These are phyloP conservation scores for Hyphopichia pseudoburtonii DNA, from an alignment of 1,139 yeast species.

Conservation along the genomic window DNA sequence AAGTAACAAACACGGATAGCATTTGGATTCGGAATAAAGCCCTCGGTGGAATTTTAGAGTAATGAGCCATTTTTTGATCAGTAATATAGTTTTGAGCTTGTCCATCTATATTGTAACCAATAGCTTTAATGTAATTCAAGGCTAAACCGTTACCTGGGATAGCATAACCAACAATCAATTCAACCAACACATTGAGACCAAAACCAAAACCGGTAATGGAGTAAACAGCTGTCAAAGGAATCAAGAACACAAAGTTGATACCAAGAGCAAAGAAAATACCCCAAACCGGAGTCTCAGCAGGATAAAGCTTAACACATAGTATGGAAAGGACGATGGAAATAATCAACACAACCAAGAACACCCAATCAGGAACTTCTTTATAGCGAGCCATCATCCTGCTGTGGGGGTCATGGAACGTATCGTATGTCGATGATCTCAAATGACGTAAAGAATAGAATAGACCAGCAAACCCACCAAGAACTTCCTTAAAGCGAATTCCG, in stretches of 20 bases:
- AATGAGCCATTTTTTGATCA: conserved; percentile 57
- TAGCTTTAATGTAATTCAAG: conserved; percentile 53
- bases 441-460: conserved; percentile 17
- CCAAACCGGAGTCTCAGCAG: conserved; percentile 57
- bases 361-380: conserved; percentile 65
- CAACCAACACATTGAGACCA: conserved; percentile 57
- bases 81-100: conserved; percentile 54
- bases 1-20: conserved; percentile 39
- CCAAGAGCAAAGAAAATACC: conserved; percentile 57
- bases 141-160: conserved; percentile 60
- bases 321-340: conserved; percentile 51
- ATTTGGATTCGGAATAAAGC: conserved; percentile 61
- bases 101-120: conserved; percentile 55
- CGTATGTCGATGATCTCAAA: conserved; percentile 7
- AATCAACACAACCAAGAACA: conserved; percentile 50
- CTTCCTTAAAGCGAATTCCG: conserved; percentile 27
- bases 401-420: conserved; percentile 44
- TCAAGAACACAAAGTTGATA: conserved; percentile 52
- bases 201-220: conserved; percentile 50
- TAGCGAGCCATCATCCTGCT: conserved; percentile 54
- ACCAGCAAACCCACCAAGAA: conserved; percentile 22
- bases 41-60: conserved; percentile 58
- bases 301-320: conserved; percentile 45
- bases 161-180: conserved; percentile 57
- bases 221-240: conserved; percentile 48